These are phyloP conservation scores for Aspergillus tamarii DNA, from an alignment of 2,329 filamentous ascomycete species.

Conservation along the genomic window DNA sequence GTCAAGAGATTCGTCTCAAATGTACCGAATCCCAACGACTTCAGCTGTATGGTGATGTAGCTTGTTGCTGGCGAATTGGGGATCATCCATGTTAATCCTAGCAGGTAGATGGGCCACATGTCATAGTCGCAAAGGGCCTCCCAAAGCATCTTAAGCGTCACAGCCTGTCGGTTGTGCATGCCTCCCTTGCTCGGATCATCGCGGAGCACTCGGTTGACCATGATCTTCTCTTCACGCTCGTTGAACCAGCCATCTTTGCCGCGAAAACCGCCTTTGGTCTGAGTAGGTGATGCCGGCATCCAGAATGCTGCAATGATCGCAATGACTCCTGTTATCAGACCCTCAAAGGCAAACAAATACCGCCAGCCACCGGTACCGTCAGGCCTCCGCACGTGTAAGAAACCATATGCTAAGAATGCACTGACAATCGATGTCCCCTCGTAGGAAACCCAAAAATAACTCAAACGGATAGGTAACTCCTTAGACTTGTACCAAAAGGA, in stretches of 20 bases:
- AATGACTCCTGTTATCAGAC: conserved; percentile 57
- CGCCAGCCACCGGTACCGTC: conserved; percentile 47
- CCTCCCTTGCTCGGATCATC: conserved; percentile 62
- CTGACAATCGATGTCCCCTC: conserved; percentile 50
- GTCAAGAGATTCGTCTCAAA: conserved; percentile 66
- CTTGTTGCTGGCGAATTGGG: conserved; percentile 39
- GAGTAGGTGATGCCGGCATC: conserved; percentile 66
- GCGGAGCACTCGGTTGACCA: conserved; percentile 65
- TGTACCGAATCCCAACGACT: conserved; percentile 60
- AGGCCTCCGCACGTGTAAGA: conserved; percentile 42
- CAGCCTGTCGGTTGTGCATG: conserved; percentile 63
- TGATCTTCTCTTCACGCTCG: conserved; percentile 69
- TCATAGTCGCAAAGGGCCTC: conserved; percentile 58
- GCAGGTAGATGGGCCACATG: conserved; percentile 60
- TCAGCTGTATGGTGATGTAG: conserved; percentile 49
- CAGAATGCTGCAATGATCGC: conserved; percentile 62
- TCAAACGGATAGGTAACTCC: conserved; percentile 69
- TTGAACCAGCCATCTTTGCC: conserved; percentile 68
- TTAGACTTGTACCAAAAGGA: conserved; percentile 75
- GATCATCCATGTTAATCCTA: conserved; percentile 51
- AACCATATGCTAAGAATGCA: conserved; percentile 51
- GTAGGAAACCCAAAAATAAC: conserved; percentile 72
- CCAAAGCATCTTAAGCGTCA: conserved; percentile 54
- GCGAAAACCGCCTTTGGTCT: conserved; percentile 64
- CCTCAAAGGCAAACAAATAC: conserved; percentile 48